These are phyloP conservation scores for Nothophaeocryptopus gaeumannii DNA, from an alignment of 2,329 filamentous ascomycete species.

Conservation along the genomic window DNA sequence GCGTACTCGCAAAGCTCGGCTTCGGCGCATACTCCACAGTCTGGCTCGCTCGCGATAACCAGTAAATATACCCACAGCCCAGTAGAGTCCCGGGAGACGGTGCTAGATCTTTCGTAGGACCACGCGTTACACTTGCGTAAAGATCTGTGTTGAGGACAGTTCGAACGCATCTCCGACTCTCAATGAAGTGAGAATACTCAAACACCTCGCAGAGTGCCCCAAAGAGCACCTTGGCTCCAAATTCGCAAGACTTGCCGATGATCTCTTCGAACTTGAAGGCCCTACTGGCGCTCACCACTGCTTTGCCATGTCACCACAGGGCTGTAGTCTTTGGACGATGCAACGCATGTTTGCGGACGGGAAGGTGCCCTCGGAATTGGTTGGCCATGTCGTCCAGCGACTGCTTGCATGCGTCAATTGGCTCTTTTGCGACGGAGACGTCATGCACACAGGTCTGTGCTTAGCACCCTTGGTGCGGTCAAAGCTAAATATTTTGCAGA, in stretches of 20 bases:
- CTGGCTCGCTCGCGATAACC: conserved; percentile 42
- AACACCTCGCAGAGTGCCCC: not conserved
- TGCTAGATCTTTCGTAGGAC: too few species aligned
- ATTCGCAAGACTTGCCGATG: conserved; percentile 27
- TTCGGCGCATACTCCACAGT: conserved; percentile 42
- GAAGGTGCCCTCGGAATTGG: conserved; percentile 12
- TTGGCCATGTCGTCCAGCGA: conserved; percentile 20
- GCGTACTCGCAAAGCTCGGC: conserved; percentile 43
- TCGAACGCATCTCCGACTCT: not conserved
- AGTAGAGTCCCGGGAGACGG: too few species aligned
- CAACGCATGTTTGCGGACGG: conserved; percentile 24
- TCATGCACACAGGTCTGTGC: conserved; percentile 24
- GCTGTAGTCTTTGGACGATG: conserved; percentile 26
- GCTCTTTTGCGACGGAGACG: conserved; percentile 15
- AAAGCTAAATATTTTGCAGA: conserved; percentile 7
- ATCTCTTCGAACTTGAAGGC: conserved; percentile 27
- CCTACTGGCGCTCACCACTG: conserved; percentile 25
- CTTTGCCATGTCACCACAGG: conserved; percentile 27
- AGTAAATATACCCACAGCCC: not conserved
- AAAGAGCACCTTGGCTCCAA: conserved; percentile 5
- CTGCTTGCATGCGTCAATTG: conserved; percentile 18
- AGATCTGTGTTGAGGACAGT: conserved; percentile 5
- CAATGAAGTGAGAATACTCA: conserved; percentile 1
- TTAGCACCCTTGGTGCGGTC: not conserved
- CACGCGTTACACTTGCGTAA: not conserved